phyloP scores from a whole-genome alignment of 768 basidiomycete genomes.

The Collybia nuda region DNA sequence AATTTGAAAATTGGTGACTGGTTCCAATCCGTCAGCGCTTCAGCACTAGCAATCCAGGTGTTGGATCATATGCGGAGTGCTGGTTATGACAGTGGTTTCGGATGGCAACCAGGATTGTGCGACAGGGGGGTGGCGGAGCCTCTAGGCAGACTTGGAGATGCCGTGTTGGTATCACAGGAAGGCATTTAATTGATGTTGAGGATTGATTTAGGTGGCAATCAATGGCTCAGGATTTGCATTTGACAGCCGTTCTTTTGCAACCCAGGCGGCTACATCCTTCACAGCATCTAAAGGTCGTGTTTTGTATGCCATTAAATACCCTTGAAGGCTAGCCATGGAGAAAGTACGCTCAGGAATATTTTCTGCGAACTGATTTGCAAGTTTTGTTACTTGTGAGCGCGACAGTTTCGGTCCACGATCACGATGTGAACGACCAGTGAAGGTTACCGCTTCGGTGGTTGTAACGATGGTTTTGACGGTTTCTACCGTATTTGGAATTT shows the following conservation, averaged over 20 bases:
- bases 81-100: too few species aligned
- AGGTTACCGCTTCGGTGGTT: constrained; percentile 3
- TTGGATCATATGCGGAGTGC: too few species aligned
- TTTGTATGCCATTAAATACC: constrained; percentile 73
- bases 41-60: too few species aligned
- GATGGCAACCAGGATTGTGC: too few species aligned
- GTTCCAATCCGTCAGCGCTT: too few species aligned
- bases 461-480: neutral
- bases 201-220: too few species aligned
- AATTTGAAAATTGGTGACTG: too few species aligned
- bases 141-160: too few species aligned
- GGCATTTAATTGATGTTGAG: too few species aligned
- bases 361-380: constrained; percentile 56
- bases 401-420: constrained; percentile 37
- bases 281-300: constrained; percentile 55
- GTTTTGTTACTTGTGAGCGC: constrained; percentile 30
- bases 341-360: constrained; percentile 46
- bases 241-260: constrained; percentile 37
- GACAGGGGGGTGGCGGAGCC: too few species aligned
- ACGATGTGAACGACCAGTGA: constrained; percentile 23
- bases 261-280: constrained; percentile 41
- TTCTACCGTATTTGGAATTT: neutral
- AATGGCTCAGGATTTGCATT: neutral
- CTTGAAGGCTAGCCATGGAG: constrained; percentile 48
- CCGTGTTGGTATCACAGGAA: too few species aligned